Evolutionary conservation across 2,329 filamentous ascomycete species (phyloP), one percentile per base, ranked within the genome.

Genomic region (Colletotrichum gloeosporioides): DNA sequence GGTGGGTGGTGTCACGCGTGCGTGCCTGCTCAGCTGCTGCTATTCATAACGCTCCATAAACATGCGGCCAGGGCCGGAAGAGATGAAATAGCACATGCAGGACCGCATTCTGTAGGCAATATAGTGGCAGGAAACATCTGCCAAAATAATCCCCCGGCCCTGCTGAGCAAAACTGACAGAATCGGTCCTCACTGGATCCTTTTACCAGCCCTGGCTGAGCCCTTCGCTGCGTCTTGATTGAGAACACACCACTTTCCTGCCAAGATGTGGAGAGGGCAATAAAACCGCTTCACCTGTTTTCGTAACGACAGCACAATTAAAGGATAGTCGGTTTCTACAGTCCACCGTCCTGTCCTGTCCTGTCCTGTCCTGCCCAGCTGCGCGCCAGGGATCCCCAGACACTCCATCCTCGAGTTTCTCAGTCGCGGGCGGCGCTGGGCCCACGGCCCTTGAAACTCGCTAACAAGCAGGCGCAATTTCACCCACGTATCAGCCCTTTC

Each of bases 391-490:
- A 75, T 66, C 74, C 68, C 69, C 57, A 63, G 44, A 16, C 25
- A 22, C 70, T 49, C 44, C 44, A 49, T 49, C 44, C 44, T 49
- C 44, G n/a, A 49, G 18, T 62, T 25, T 39, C 34, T 68, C 59
- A 73, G 75, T 68, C 71, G 61, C 53, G 53, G 34, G 62, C 59
- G 49, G 71, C 55, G 65, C 71, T 65, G 79, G 81, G 73, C 81
- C 80, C 77, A 80, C 81, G 71, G 79, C 83, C 86, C 87, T 88
- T 90, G 87, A 91, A 91, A 91, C 89, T 86, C 86, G 86, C 87
- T 88, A 88, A 85, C 80, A 81, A 80, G 82, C 83, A 85, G 85
- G 84, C 80, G 83, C 84, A 88, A 88, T 87, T 86, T 90, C 87
- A 86, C 82, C 81, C 83, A 78, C 80, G 86, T 88, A 83, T 88